These are phyloP conservation scores for Rhizoclosmatium globosum DNA, from an alignment of 192 early-diverging fungal genomes.

Conservation along the genomic window DNA sequence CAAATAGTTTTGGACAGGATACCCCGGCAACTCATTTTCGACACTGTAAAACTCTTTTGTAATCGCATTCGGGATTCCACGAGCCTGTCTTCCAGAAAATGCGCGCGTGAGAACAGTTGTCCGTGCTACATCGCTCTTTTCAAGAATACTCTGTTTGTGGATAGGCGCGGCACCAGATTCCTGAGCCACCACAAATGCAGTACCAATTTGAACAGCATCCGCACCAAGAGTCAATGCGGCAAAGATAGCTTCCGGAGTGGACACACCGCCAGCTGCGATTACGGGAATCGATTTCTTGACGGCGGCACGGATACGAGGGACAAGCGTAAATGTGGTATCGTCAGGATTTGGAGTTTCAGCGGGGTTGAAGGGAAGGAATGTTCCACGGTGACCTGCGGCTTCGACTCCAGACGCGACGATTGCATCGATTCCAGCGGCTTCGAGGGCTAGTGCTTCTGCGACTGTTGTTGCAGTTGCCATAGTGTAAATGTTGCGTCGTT, in stretches of 20 bases:
- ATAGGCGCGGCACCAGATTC: conserved; percentile 12
- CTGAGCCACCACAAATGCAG: conserved; percentile 16
- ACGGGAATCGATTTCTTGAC: conserved; percentile 4
- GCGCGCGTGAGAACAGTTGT: background rate
- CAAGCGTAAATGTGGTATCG: conserved; percentile 22
- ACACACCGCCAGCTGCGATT: conserved; percentile 15
- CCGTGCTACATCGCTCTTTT: conserved; percentile 1
- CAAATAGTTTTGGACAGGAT: conserved; percentile 21
- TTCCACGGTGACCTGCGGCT: conserved; percentile 21
- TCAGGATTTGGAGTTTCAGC: background rate
- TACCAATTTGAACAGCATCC: conserved; percentile 15
- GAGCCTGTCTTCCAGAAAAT: conserved; percentile 6
- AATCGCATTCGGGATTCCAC: background rate
- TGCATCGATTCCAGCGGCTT: conserved; percentile 17
- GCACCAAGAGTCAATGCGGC: conserved; percentile 13
- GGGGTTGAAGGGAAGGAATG: background rate
- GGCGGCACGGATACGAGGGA: background rate
- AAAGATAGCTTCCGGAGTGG: conserved; percentile 8
- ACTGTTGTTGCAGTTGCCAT: conserved; percentile 11
- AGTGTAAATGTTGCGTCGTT: background rate
- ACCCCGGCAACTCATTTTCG: conserved; percentile 1
- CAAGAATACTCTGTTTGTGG: conserved; percentile 4
- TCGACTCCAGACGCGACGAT: conserved; percentile 26
- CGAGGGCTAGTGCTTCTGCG: conserved; percentile 11
- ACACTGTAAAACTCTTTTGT: background rate